Evolutionary conservation across 2,329 filamentous ascomycete species (phyloP), one percentile per base, ranked within the genome.

Genomic region (Neofusicoccum kwambonambiense): DNA sequence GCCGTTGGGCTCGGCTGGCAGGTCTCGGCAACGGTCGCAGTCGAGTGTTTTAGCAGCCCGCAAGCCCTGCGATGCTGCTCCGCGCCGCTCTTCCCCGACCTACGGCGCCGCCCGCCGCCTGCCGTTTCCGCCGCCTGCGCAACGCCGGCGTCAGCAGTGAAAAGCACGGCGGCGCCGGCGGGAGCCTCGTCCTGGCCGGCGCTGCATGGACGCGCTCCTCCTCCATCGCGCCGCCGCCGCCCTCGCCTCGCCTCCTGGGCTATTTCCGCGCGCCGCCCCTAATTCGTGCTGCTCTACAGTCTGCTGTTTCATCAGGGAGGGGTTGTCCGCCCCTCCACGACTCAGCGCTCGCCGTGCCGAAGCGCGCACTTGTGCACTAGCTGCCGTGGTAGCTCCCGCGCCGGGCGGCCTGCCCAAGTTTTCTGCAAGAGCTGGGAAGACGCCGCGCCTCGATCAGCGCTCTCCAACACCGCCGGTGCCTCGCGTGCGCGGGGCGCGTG

Each of bases 401-500:
- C 42, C 27, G 42, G 41, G 17, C 27, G 27, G 19, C 42, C 47
- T 60, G 35, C 56, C 44, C 50, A 4, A 9, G 17, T 6, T 12
- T 11, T 45, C 51, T 17, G 51, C 51, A 42, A 56, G 51, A 27
- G 54, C 54, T 58, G 54, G 54, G 37, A 3, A 3, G 47, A 27
- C 47, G 47, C 22, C 50, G 35, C 51, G 51, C 35, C n/a, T 58
- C 54, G 54, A 58, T 45, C 54, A 35, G 27, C 54, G 39, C 54
- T 45, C 39, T 45, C 15, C 54, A 44, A 58, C 13, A 42, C 52
- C 19, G 54, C 39, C 34, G 34, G 22, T 58, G 54, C 54, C 22
- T 45, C 54, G 54, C 54, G 45, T 58, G 41, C 54, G 54, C 54
- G 54, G 54, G 54, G 56, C 42, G 41, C 56, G 56, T 47, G 56